Evolutionary conservation across 306 rosid species (phyloP), one percentile per base, ranked within the genome.

Genomic region (Coriaria nepalensis): DNA sequence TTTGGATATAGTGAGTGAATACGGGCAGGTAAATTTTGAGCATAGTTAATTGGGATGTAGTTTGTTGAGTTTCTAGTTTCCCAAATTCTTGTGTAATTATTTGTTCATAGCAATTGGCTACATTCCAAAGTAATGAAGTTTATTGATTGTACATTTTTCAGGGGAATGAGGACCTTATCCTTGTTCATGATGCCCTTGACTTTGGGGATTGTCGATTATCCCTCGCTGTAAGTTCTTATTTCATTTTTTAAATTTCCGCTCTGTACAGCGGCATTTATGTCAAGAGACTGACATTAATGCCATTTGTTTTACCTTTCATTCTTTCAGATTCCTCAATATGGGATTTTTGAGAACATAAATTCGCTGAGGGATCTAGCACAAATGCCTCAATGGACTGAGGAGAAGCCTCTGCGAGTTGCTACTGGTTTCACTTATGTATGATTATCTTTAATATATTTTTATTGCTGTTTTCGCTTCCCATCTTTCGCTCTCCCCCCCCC

Each of bases 371-470:
- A 79, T 68, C 79, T 90, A 33, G 77, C 87, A 36, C 71, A 69
- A 64, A 90, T 90, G 97, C 80, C 95, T 45, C 94, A 81, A 32
- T 90, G 97, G 95, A 81, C 85, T 3, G 70, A 63, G 50, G 64
- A 67, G 53, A 84, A 55, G 69, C 97, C 94, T 65, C 76, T 90
- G 11, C 82, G 92, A 64, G 92, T 90, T 65, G 92, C 95, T 51
- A 85, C 98, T 56, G 98, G 95, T 52, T 90, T 90, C 72, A 71
- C 77, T 62, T 79, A 90, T 66, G 94, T 85, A 77, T 64, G 75
- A 11, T 46, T 43, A 63, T 46, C 61, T 33, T 33, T 47, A 34
- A 36, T 4, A 34, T 41, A 46, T 56, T 56, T 56, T 5, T 35
- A 35, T 43, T 29, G 2, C 15, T 35, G 47, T 15, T 5, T 29